Base-by-base conservation (phyloP, 2,329 filamentous ascomycete species). In the Xylariales sp. region DNA sequence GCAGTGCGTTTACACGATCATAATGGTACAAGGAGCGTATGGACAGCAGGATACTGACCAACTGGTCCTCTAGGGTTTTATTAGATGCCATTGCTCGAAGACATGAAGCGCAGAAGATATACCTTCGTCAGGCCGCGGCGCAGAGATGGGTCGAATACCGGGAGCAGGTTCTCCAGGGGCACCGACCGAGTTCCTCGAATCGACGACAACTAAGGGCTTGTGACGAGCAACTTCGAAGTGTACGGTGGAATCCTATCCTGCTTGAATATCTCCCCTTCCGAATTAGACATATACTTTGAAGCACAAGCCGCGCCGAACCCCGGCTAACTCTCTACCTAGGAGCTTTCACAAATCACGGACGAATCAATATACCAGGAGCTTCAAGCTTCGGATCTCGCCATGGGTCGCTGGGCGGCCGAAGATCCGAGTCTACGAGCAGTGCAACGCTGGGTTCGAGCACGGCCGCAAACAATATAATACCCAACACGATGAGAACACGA, bases 21-120 rank as follows among this genome's bases (percentile, higher is more conserved):
- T 46, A 34, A 23, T 6, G 1, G 60, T n/a, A 14, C n/a, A 54
- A 41, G 41, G 34, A 49, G 34, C 56, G 9, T 9, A 32, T n/a
- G 10, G 5, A 34, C 18, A 55, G 53, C 14, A 50, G 65, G 53
- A 48, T 60, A 62, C 68, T 75, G 9, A 73, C 62, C 43, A 16
- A 8, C 36, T 55, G 55, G 16, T 28, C 67, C 52, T 23, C 45
- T 32, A 89, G 87, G 73, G 83, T 90, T 65, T 80, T 85, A 56
- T 81, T 90, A 48, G 89, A 91, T 72, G 86, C 87, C 28, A 88
- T 84, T 72, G 82, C 87, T 8, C 83, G 89, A 72, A 83, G 89
- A 59, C 89, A 90, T 77, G 86, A 90, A 74, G 87, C 81, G 34
- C 88, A 89, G 71, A 90, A 90, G 81, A 90, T 90, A 71, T 89